phyloP scores from a whole-genome alignment of 2,329 filamentous ascomycete species.

The Neonectria hederae region DNA sequence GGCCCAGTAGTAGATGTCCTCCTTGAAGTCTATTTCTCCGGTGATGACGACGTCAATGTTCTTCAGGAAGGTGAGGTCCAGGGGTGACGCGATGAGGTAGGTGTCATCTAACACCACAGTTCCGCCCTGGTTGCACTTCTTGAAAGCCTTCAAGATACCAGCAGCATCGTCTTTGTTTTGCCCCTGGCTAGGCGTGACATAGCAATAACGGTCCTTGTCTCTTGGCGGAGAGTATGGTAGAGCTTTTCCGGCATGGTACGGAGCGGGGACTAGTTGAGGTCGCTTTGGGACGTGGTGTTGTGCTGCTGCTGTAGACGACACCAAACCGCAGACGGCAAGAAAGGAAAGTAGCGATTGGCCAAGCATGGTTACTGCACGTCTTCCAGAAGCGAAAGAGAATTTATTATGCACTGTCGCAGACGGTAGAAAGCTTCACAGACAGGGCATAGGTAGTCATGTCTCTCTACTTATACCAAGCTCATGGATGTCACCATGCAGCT shows the following conservation, averaged over 20 bases:
- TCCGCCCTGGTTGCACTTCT: constrained; percentile 68
- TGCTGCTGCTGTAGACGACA: constrained; percentile 23
- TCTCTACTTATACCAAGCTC: constrained; percentile 16
- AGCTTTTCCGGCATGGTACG: constrained; percentile 28
- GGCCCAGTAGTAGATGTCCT: constrained; percentile 76
- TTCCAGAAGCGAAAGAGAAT: not conserved
- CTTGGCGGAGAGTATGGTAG: constrained; percentile 31
- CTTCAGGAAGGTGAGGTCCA: constrained; percentile 72
- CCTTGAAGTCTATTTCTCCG: constrained; percentile 69
- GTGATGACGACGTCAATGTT: constrained; percentile 68
- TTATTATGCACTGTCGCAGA: not conserved
- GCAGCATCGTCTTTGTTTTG: constrained; percentile 29
- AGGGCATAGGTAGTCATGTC: not conserved
- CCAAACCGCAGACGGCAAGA: constrained; percentile 21
- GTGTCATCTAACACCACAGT: constrained; percentile 67
- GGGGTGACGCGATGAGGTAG: constrained; percentile 70
- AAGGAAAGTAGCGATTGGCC: constrained; percentile 21
- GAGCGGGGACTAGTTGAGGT: constrained; percentile 30
- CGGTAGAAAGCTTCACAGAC: not conserved
- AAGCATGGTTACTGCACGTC: constrained; percentile 3
- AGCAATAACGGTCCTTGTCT: constrained; percentile 28
- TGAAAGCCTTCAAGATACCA: constrained; percentile 35
- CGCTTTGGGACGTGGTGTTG: constrained; percentile 27
- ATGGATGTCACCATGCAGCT: not conserved
- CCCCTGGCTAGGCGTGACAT: constrained; percentile 30